Conservation (phyloP, 306 rosid genomes). For the Spatholobus suberectus region DNA sequence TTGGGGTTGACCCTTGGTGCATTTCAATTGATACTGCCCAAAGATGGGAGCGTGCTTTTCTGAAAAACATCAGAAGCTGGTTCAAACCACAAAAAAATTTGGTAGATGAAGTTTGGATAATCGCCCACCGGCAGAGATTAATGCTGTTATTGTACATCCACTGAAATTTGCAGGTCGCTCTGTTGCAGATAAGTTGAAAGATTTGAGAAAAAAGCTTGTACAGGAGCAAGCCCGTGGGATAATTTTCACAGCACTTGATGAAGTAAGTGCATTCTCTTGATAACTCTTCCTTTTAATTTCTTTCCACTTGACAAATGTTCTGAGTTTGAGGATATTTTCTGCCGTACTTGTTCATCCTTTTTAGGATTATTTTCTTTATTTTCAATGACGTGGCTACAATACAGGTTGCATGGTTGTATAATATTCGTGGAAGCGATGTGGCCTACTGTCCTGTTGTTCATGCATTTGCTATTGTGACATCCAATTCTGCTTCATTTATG, state of each 20-base stretch:
- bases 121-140: constrained; percentile 63
- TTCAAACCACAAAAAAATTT: constrained; percentile 75
- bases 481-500: constrained; percentile 76
- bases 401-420: constrained; percentile 96
- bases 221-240: constrained; percentile 66
- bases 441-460: constrained; percentile 86
- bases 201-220: constrained; percentile 66
- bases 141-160: constrained; percentile 67
- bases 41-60: constrained; percentile 77
- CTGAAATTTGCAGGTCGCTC: constrained; percentile 78
- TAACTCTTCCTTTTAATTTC: background rate
- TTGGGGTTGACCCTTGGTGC: constrained; percentile 99
- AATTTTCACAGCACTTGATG: constrained; percentile 82
- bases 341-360: constrained; percentile 21
- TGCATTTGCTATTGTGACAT: constrained; percentile 80
- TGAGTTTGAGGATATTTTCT: background rate
- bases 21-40: constrained; percentile 78
- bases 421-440: constrained; percentile 90
- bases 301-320: background rate
- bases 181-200: constrained; percentile 72
- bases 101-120: constrained; percentile 89
- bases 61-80: constrained; percentile 75
- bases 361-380: constrained; percentile 23
- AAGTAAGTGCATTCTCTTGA: constrained; percentile 57
- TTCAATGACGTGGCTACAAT: constrained; percentile 26